These are phyloP conservation scores for Neurospora sp. DNA, from an alignment of 495 filamentous ascomycete species.

Conservation along the genomic window DNA sequence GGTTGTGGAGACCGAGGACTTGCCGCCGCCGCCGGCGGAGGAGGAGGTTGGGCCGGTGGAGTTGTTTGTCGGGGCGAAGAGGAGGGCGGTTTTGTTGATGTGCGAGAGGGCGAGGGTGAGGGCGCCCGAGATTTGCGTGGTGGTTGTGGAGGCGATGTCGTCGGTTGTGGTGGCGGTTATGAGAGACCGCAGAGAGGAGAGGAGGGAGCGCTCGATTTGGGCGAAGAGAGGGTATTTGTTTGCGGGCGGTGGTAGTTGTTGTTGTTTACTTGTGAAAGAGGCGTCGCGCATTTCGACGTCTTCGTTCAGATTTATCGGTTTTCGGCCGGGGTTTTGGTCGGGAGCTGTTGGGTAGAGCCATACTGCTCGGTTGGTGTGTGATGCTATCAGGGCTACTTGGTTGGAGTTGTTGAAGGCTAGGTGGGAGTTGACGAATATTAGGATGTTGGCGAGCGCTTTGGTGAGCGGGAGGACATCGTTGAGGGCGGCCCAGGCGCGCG, in stretches of 20 bases:
- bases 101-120: conserved; percentile 81
- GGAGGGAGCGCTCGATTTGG: conserved; percentile 68
- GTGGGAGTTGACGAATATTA: conserved; percentile 95
- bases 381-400: conserved; percentile 84
- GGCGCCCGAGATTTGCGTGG: conserved; percentile 78
- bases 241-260: conserved; percentile 27
- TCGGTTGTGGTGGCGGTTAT: conserved; percentile 51
- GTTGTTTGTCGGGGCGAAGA: conserved; percentile 21
- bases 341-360: conserved; percentile 70
- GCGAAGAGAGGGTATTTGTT: conserved; percentile 95
- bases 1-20: conserved; percentile 7
- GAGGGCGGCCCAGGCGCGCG: conserved; percentile 82
- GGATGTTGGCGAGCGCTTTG: conserved; percentile 76
- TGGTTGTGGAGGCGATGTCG: conserved; percentile 51
- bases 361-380: conserved; percentile 69
- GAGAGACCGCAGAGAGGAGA: conserved; percentile 57
- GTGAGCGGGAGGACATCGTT: conserved; percentile 67
- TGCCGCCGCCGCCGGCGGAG: conserved; percentile 13
- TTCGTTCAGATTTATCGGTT: conserved; percentile 5
- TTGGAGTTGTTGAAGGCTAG: conserved; percentile 87
- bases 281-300: conserved; percentile 40
- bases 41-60: conserved; percentile 11
- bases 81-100: conserved; percentile 54
- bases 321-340: conserved; percentile 7
- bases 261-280: conserved; percentile 4